phyloP scores from a whole-genome alignment of 306 rosid genomes.

The Prunus padus region DNA sequence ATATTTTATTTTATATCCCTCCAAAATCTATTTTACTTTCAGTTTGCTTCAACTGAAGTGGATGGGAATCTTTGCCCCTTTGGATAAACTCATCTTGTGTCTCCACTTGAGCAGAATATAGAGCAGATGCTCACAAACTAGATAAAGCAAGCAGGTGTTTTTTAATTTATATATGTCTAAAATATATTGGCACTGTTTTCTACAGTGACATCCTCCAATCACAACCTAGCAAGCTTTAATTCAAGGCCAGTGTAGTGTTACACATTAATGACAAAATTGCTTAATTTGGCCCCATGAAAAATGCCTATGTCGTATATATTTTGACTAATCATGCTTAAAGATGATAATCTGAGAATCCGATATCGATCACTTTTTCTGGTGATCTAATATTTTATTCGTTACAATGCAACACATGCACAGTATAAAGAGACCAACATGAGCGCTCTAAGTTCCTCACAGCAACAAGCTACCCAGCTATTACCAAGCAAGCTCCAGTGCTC shows the following conservation, averaged over 20 bases:
- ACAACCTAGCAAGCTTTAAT: not conserved
- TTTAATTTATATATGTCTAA: not conserved
- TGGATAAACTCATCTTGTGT: not conserved
- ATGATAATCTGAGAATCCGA: constrained; percentile 5
- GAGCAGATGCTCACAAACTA: not conserved
- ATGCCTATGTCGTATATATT: too few species aligned
- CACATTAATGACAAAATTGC: too few species aligned
- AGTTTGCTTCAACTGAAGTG: not conserved
- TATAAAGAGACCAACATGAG: constrained; percentile 42
- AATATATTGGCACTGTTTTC: not conserved
- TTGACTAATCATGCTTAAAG: not conserved
- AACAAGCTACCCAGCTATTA: not conserved
- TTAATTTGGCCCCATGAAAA: too few species aligned
- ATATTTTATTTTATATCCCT: constrained; percentile 1
- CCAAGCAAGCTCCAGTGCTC: not conserved
- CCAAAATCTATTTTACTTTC: not conserved
- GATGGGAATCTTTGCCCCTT: not conserved
- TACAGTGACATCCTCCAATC: not conserved
- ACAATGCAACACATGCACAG: not conserved
- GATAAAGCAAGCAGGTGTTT: not conserved
- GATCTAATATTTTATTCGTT: not conserved
- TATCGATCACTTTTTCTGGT: not conserved
- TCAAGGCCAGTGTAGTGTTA: not conserved
- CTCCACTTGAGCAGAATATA: constrained; percentile 9
- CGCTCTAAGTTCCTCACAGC: constrained; percentile 31